Evolutionary conservation across 495 filamentous ascomycete genomes (phyloP).

Genomic region (Aspergillus biplanus): DNA sequence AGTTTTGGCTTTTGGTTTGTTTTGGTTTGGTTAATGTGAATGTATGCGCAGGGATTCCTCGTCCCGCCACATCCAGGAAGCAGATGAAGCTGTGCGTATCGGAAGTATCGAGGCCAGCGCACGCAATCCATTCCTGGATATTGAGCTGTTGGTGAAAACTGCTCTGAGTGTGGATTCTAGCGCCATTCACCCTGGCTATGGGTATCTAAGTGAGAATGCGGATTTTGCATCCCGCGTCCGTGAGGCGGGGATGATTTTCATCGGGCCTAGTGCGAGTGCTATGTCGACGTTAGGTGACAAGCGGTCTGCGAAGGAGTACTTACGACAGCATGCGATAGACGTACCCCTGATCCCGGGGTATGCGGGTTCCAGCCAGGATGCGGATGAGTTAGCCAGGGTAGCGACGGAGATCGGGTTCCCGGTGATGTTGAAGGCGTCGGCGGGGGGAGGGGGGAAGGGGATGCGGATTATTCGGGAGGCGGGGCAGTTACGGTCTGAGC

Average conservation of each 20-base stretch:
- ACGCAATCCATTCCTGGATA: constrained; percentile 70
- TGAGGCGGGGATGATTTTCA: constrained; percentile 47
- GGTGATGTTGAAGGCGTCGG: constrained; percentile 89
- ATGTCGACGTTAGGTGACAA: constrained; percentile 56
- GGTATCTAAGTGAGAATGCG: constrained; percentile 58
- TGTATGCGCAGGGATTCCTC: constrained; percentile 22
- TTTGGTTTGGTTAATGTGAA: constrained; percentile 25
- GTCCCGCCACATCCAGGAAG: constrained; percentile 27
- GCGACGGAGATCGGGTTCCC: constrained; percentile 79
- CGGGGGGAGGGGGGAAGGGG: constrained; percentile 89
- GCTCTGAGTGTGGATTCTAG: constrained; percentile 74
- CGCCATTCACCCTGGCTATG: constrained; percentile 61
- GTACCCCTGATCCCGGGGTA: constrained; percentile 90
- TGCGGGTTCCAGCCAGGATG: constrained; percentile 72
- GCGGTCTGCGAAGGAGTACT: constrained; percentile 41
- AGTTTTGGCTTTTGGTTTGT: no score
- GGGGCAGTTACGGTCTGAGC: constrained; percentile 68
- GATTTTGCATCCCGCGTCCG: constrained; percentile 50
- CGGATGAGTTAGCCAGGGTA: constrained; percentile 58
- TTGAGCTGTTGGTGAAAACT: constrained; percentile 73
- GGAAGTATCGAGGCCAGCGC: constrained; percentile 24
- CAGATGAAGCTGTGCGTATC: constrained; percentile 32
- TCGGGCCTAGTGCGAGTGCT: constrained; percentile 52
- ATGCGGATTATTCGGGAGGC: constrained; percentile 75
- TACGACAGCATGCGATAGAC: constrained; percentile 55